phyloP scores from a whole-genome alignment of 2,329 filamentous ascomycete genomes.

The Macrophomina pseudophaseolina region DNA sequence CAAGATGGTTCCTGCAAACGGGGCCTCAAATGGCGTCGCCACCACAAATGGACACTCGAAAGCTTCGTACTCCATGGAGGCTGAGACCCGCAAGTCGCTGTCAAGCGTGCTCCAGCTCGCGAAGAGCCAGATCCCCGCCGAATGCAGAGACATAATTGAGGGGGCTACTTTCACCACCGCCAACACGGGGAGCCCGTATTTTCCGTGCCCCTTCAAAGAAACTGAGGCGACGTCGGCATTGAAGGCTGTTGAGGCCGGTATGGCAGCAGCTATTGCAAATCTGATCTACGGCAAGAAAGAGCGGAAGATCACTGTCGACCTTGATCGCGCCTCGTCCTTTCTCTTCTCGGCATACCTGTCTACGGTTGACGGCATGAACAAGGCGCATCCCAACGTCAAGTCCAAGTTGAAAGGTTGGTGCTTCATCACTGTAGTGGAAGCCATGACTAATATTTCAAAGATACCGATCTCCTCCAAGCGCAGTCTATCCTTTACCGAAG shows the following conservation, averaged over 20 bases:
- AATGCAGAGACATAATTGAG: constrained; percentile 39
- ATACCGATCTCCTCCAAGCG: constrained; percentile 72
- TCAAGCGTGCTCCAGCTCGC: constrained; percentile 40
- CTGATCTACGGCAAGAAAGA: constrained; percentile 56
- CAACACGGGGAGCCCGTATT: constrained; percentile 47
- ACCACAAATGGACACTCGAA: constrained; percentile 27
- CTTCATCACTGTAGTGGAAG: background rate
- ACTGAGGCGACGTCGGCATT: constrained; percentile 60
- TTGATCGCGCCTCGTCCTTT: constrained; percentile 61
- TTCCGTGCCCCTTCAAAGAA: constrained; percentile 56
- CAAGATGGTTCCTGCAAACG: background rate
- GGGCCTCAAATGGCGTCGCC: background rate
- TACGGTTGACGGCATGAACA: constrained; percentile 58
- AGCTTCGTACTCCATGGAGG: constrained; percentile 37
- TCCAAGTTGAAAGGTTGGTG: constrained; percentile 49
- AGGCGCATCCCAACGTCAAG: constrained; percentile 51
- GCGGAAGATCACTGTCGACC: constrained; percentile 56
- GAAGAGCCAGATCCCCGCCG: constrained; percentile 41
- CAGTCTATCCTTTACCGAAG: constrained; percentile 75
- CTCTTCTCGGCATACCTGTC: constrained; percentile 64
- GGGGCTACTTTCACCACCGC: constrained; percentile 41
- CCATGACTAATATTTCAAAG: constrained; percentile 48
- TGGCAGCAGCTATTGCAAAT: constrained; percentile 65
- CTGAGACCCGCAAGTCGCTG: constrained; percentile 41
- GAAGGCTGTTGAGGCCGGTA: constrained; percentile 64